These are phyloP conservation scores for Pueraria montana DNA, from an alignment of 306 rosid species.

Conservation along the genomic window DNA sequence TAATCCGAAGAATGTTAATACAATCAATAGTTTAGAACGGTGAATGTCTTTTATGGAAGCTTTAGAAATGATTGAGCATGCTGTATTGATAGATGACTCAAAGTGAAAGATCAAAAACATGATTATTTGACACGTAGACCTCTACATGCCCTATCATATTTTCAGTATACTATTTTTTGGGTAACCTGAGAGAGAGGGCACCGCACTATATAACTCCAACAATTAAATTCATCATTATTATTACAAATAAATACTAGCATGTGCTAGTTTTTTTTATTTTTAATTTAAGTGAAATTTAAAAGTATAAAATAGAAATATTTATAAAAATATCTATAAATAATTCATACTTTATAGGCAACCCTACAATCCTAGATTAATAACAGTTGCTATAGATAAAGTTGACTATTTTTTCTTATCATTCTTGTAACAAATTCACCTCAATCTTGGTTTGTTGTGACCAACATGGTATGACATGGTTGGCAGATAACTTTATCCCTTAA, in stretches of 20 bases:
- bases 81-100: background rate
- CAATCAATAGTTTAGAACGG: background rate
- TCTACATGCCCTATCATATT: background rate
- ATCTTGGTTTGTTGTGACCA: constrained; percentile 4
- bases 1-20: background rate
- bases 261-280: background rate
- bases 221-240: background rate
- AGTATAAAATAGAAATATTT: background rate
- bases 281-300: background rate
- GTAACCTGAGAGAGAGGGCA: background rate
- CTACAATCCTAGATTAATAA: background rate
- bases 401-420: background rate
- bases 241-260: background rate
- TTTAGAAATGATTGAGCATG: constrained; percentile 13
- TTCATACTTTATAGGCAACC: background rate
- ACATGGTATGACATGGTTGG: no score
- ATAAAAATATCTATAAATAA: background rate
- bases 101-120: background rate
- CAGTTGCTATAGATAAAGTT: background rate
- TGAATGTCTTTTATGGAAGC: constrained; percentile 11
- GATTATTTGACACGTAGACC: background rate
- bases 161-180: background rate
- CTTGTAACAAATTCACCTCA: background rate
- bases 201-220: background rate
- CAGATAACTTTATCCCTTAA: no score